Base-by-base conservation (phyloP, 2,329 filamentous ascomycete genomes). In the Claviceps sp. region DNA sequence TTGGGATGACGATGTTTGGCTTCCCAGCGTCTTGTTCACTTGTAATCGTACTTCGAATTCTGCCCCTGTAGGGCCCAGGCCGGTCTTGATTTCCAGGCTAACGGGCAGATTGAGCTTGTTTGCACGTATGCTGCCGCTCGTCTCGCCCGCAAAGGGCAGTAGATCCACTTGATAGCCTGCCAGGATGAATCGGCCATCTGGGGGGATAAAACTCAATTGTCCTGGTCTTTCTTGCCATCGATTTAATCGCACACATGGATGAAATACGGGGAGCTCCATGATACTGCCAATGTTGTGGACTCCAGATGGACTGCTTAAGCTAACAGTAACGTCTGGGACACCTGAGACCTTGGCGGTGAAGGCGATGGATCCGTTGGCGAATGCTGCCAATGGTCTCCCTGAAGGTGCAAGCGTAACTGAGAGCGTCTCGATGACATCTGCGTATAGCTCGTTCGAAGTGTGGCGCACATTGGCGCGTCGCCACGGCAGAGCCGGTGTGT, bases 321-420 rank as follows among this genome's bases (percentile, higher is more conserved):
- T 85, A 9, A 98, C 72, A 18, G 88, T 67, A n/a, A 98, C 77
- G 64, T 98, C 91, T 1, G 93, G 93, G 2, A 97, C 81, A 4
- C 93, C 93, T 0, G 91, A 96, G 42, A 98, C 88, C 64, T 97
- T 96, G 51, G 86, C 84, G 0, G 88, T 97, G 66, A 97, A 97
- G 1, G 88, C 90, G 58, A 98, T 91, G 4, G 88, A 94, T 16
- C 93, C 93, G 60, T 93, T 86, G 14, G 88, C 86, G 57, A 95
- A 84, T 3, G 93, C 91, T 7, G 88, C 83, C 22, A 98, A 75
- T 1, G 91, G 85, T 14, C 89, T 78, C 4, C 93, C 93, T 0
- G 90, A 96, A 0, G 93, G 93, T 0, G 93, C 89, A 43, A 97
- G 77, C 0, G 86, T 95, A 42, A 96, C 88, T 1, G 83, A 81